Percentiles rank a stretch among this genome's conserved stretches.
These are phyloP conservation scores for Acer campestre DNA, from an alignment of 345 rosid species.

Conservation along the genomic window DNA sequence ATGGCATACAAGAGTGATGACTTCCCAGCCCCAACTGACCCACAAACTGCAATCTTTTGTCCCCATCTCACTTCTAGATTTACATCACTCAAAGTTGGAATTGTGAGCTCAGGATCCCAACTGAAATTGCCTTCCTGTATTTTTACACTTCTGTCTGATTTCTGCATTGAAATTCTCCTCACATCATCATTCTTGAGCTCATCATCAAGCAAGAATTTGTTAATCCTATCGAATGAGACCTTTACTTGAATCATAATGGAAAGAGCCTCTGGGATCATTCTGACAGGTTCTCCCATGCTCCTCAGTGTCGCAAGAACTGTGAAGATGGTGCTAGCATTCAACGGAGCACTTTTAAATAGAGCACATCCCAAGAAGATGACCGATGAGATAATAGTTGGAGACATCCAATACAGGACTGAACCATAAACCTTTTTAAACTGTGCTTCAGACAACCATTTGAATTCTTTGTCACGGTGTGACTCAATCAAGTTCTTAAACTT, in stretches of 20 bases:
- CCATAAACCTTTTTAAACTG: slow-evolving; percentile 54
- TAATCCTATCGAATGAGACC: slow-evolving; percentile 61
- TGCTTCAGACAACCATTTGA: slow-evolving; percentile 56
- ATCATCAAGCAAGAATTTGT: slow-evolving; percentile 41
- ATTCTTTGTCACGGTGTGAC: slow-evolving; percentile 51
- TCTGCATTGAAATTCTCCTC: neutral
- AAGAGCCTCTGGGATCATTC: slow-evolving; percentile 70
- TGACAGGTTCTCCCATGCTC: slow-evolving; percentile 65
- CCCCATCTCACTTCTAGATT: neutral
- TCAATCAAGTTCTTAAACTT: slow-evolving; percentile 64
- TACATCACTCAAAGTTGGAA: slow-evolving; percentile 40
- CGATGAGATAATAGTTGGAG: slow-evolving; percentile 69
- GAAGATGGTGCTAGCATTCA: slow-evolving; percentile 74
- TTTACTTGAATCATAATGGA: slow-evolving; percentile 69
- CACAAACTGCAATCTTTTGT: neutral
- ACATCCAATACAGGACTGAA: slow-evolving; percentile 62
- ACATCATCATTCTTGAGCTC: neutral
- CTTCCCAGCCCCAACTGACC: neutral
- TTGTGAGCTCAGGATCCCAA: slow-evolving; percentile 33
- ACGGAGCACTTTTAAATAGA: slow-evolving; percentile 53
- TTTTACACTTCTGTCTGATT: neutral
- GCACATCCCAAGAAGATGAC: slow-evolving; percentile 65
- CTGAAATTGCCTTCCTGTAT: slow-evolving; percentile 8
- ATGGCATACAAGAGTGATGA: slow-evolving; percentile 44
- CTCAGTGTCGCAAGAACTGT: slow-evolving; percentile 70